Percentiles rank a stretch among this genome's conserved stretches.
These are phyloP conservation scores for Phytopythium boreale DNA, from an alignment of 352 stramenopile species.

Conservation along the genomic window DNA sequence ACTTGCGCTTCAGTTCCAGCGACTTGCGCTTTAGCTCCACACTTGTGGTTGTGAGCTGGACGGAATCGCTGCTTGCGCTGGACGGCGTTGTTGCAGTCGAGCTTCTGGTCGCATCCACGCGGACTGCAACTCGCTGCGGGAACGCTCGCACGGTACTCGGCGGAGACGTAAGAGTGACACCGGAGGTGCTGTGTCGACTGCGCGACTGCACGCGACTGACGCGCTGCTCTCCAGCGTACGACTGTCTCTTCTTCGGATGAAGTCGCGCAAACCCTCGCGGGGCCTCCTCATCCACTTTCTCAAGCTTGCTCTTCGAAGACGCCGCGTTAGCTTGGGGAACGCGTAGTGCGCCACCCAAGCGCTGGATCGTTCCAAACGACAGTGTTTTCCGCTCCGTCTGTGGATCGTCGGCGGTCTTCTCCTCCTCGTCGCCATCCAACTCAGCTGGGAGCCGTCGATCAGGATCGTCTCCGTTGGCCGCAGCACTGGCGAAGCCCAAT, in stretches of 20 bases:
- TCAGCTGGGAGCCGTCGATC: neutral
- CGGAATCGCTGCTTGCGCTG: constrained; percentile 11
- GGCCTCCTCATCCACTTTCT: neutral
- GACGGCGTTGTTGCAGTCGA: constrained; percentile 8
- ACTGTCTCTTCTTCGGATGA: constrained; percentile 2
- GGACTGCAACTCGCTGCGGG: constrained; percentile 38
- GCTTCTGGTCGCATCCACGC: constrained; percentile 16
- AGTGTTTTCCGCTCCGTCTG: constrained; percentile 13
- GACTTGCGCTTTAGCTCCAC: neutral
- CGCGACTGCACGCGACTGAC: neutral
- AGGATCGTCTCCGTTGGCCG: neutral
- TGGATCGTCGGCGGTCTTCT: neutral
- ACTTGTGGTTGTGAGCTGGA: neutral
- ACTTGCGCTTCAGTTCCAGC: constrained; percentile 24
- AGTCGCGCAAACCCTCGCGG: neutral
- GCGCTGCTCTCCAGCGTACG: constrained; percentile 5
- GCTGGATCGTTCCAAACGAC: constrained; percentile 16
- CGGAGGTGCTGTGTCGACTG: constrained; percentile 7
- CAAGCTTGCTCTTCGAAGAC: neutral
- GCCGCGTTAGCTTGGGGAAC: constrained; percentile 4
- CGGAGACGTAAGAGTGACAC: neutral
- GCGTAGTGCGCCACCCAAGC: constrained; percentile 10
- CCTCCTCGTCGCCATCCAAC: neutral
- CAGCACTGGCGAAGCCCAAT: neutral
- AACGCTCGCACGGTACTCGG: constrained; percentile 11